Percentiles rank a stretch among this genome's conserved stretches.
These are phyloP conservation scores for Sisymbrium altissimum DNA, from an alignment of 345 rosid species.

Conservation along the genomic window DNA sequence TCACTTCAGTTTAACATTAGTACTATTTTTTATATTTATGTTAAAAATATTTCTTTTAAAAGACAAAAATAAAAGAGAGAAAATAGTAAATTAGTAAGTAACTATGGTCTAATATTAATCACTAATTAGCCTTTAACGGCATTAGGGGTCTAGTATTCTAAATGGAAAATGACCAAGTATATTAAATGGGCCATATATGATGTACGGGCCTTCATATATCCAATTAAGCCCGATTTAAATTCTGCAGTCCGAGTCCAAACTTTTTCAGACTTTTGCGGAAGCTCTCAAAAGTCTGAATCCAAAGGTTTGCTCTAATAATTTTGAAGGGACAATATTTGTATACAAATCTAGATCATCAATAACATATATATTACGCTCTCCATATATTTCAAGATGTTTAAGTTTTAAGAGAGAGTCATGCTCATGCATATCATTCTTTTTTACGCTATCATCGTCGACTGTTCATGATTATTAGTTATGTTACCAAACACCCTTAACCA, in stretches of 20 bases:
- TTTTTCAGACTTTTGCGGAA: no score
- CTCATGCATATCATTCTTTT: not conserved
- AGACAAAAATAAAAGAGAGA: no score
- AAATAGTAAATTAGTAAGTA: no score
- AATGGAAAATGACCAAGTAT: no score
- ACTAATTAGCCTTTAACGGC: no score
- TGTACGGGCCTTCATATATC: not conserved
- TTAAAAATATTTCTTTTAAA: no score
- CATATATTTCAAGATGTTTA: not conserved
- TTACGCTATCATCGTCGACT: conserved; percentile 9
- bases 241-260: not conserved
- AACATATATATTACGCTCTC: not conserved
- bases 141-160: no score
- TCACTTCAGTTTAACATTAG: no score
- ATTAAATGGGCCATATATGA: conserved; percentile 5
- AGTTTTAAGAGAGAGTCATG: not conserved
- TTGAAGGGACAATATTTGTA: not conserved
- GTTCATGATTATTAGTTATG: conserved; percentile 10
- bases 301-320: not conserved
- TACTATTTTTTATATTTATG: no score
- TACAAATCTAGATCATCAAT: not conserved
- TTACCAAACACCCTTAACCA: not conserved
- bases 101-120: no score
- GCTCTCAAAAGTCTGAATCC: not conserved
- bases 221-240: not conserved